Conservation (phyloP, 2,329 filamentous ascomycete genomes). For the Fusarium papillatum region DNA sequence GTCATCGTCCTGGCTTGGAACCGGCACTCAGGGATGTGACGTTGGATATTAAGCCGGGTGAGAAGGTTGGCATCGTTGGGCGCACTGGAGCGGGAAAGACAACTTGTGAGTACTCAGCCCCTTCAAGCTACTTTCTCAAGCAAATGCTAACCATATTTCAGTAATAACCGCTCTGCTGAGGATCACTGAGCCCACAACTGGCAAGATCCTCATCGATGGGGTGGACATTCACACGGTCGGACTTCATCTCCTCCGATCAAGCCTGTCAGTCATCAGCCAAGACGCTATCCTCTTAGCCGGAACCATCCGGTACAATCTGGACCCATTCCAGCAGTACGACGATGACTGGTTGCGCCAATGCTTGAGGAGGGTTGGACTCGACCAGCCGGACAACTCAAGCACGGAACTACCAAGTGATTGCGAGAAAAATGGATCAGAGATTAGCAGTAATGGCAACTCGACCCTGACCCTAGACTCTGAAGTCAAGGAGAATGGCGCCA, state of each 20-base stretch:
- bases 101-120: conserved; percentile 7
- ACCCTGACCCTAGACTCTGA: conserved; percentile 15
- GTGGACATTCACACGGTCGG: conserved; percentile 26
- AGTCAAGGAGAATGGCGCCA: conserved; percentile 30
- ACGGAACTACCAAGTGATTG: neutral
- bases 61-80: conserved; percentile 25
- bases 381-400: neutral
- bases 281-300: conserved; percentile 27
- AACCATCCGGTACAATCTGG: conserved; percentile 26
- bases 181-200: conserved; percentile 23
- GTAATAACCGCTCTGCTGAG: conserved; percentile 22
- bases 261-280: conserved; percentile 29
- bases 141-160: neutral
- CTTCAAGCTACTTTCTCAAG: neutral
- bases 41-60: conserved; percentile 13
- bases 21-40: conserved; percentile 18
- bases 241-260: conserved; percentile 21
- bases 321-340: conserved; percentile 28
- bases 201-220: conserved; percentile 23
- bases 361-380: conserved; percentile 7
- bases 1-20: conserved; percentile 18
- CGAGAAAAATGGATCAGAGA: neutral
- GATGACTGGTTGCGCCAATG: conserved; percentile 24
- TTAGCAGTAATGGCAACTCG: neutral
- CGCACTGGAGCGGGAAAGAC: conserved; percentile 30